These are phyloP conservation scores for Monosporascus sp. DNA, from an alignment of 2,329 filamentous ascomycete species.

Conservation along the genomic window DNA sequence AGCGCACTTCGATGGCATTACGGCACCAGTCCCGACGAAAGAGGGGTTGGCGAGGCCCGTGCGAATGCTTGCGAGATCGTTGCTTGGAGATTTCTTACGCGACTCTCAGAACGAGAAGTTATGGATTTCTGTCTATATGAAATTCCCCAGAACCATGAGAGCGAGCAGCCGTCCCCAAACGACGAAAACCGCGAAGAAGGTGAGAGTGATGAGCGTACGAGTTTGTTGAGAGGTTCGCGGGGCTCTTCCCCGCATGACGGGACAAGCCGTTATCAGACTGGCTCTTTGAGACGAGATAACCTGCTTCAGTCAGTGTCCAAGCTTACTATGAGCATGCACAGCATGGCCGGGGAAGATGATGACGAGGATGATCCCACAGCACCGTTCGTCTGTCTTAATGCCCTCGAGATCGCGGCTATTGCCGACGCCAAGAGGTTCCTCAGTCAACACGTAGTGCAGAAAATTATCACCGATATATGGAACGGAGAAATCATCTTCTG, in stretches of 20 bases:
- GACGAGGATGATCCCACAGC: constrained; percentile 59
- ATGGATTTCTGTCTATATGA: constrained; percentile 72
- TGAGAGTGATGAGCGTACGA: constrained; percentile 43
- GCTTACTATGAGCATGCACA: constrained; percentile 44
- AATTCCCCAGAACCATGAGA: constrained; percentile 45
- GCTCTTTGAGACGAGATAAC: constrained; percentile 42
- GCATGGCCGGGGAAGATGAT: constrained; percentile 35
- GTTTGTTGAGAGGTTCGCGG: constrained; percentile 36
- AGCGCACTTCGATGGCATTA: constrained; percentile 75
- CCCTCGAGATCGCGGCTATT: constrained; percentile 70
- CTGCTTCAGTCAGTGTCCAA: constrained; percentile 51
- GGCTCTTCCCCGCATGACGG: constrained; percentile 10
- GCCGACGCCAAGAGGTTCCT: constrained; percentile 68
- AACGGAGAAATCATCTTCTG: constrained; percentile 71
- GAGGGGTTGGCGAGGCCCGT: constrained; percentile 61
- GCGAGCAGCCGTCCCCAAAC: constrained; percentile 8
- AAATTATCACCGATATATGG: constrained; percentile 68
- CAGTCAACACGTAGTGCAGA: constrained; percentile 64
- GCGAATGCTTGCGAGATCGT: constrained; percentile 75
- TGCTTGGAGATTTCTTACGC: constrained; percentile 71
- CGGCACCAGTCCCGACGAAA: constrained; percentile 55
- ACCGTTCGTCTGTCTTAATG: constrained; percentile 75
- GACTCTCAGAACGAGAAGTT: constrained; percentile 65
- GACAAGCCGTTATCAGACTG: constrained; percentile 25
- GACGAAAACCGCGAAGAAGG: constrained; percentile 28